Conservation (phyloP, 306 rosid genomes). For the Quercus dentata region DNA sequence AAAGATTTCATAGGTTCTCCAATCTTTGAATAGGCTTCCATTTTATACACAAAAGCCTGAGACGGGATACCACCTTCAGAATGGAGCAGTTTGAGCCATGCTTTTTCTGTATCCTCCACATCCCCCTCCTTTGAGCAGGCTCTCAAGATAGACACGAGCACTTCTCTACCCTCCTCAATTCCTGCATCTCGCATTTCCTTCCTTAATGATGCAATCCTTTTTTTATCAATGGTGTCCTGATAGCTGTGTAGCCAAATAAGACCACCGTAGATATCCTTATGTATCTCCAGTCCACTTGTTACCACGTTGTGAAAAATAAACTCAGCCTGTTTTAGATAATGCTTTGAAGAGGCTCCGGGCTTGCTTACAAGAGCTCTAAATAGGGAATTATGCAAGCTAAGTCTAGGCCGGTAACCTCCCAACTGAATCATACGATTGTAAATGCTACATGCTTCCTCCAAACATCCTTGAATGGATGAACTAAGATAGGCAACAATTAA, state of each 20-base stretch:
- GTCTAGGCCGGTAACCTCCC: constrained; percentile 89
- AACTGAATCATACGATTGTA: constrained; percentile 93
- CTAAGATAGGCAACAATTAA: constrained; percentile 87
- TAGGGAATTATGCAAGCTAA: constrained; percentile 81
- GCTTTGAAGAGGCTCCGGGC: constrained; percentile 61
- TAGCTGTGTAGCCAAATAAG: constrained; percentile 93
- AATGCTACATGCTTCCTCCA: constrained; percentile 83
- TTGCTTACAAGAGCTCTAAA: constrained; percentile 69
- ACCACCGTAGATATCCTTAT: constrained; percentile 78
- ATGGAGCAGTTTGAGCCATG: constrained; percentile 59
- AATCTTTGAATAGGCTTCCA: constrained; percentile 78
- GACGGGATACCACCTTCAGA: constrained; percentile 48
- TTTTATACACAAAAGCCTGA: constrained; percentile 72
- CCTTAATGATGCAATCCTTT: constrained; percentile 57
- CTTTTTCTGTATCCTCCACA: constrained; percentile 59
- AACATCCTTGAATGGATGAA: constrained; percentile 67
- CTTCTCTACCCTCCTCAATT: constrained; percentile 61
- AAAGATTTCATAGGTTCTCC: constrained; percentile 65
- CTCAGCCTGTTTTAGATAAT: constrained; percentile 88
- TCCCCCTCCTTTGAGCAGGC: constrained; percentile 69
- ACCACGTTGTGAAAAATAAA: constrained; percentile 75
- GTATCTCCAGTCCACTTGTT: constrained; percentile 66
- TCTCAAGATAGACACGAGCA: constrained; percentile 76
- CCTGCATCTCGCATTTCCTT: constrained; percentile 71
- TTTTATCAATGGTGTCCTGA: constrained; percentile 76